Percentiles rank a stretch among this genome's conserved stretches.
phyloP scores from a whole-genome alignment of 2,329 filamentous ascomycete genomes.

The Aspergillus transmontanensis region DNA sequence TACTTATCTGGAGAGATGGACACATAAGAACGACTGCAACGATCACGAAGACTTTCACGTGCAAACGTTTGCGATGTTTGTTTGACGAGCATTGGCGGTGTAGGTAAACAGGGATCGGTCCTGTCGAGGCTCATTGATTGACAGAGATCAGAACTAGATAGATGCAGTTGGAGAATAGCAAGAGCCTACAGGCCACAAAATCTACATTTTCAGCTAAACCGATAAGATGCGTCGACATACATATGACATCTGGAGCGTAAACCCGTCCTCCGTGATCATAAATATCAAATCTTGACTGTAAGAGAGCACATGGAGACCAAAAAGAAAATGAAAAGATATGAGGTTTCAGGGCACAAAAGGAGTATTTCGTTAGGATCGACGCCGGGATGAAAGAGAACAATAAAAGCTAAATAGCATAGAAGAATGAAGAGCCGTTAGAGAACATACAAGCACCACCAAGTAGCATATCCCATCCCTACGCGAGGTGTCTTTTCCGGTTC shows the following conservation, averaged over 20 bases:
- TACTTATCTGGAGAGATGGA: not conserved
- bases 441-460: conserved; percentile 38
- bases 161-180: not conserved
- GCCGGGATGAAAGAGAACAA: conserved; percentile 39
- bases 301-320: conserved; percentile 15
- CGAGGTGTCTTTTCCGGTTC: conserved; percentile 34
- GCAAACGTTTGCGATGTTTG: not conserved
- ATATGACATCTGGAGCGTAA: conserved; percentile 9
- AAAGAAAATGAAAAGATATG: conserved; percentile 25
- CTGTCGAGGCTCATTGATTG: not conserved
- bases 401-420: conserved; percentile 45
- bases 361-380: conserved; percentile 31
- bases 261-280: conserved; percentile 18
- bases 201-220: conserved; percentile 10
- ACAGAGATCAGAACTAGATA: not conserved
- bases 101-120: not conserved
- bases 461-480: conserved; percentile 34
- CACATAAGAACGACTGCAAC: not conserved
- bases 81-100: not conserved
- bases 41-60: not conserved
- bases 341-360: conserved; percentile 27
- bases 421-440: conserved; percentile 42
- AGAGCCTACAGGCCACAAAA: conserved; percentile 3
- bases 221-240: conserved; percentile 7
- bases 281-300: conserved; percentile 18